These are phyloP conservation scores for Rubroboletus satanas DNA, from an alignment of 768 basidiomycete species.

Conservation along the genomic window DNA sequence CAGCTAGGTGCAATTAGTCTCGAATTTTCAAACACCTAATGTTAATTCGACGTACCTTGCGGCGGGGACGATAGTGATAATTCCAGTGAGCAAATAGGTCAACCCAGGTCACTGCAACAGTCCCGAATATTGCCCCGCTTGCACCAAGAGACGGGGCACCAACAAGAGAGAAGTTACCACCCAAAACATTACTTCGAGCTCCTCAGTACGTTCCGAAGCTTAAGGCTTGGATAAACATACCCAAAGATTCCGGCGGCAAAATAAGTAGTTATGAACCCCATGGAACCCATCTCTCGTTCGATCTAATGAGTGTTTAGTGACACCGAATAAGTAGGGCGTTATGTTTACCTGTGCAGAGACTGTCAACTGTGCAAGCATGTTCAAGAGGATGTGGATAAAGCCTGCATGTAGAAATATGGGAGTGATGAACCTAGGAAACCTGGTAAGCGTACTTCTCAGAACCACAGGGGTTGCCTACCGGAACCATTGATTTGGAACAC, in stretches of 20 bases:
- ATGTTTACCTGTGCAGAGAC: slow-evolving; percentile 67
- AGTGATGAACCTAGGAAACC: slow-evolving; percentile 63
- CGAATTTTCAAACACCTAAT: background rate
- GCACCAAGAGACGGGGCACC: slow-evolving; percentile 90
- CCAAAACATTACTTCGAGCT: slow-evolving; percentile 66
- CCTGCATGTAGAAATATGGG: slow-evolving; percentile 94
- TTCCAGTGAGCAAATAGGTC: slow-evolving; percentile 92
- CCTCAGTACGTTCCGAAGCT: slow-evolving; percentile 1
- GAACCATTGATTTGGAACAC: slow-evolving; percentile 54
- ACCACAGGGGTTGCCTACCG: slow-evolving; percentile 36
- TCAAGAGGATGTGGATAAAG: slow-evolving; percentile 86
- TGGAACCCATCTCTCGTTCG: slow-evolving; percentile 88
- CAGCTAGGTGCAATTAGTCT: slow-evolving; percentile 45
- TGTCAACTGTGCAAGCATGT: slow-evolving; percentile 83
- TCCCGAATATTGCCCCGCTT: slow-evolving; percentile 89
- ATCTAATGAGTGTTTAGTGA: slow-evolving; percentile 45
- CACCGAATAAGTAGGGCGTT: background rate
- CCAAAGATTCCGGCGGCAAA: slow-evolving; percentile 92
- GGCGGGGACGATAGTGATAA: slow-evolving; percentile 76
- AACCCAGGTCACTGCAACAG: slow-evolving; percentile 80
- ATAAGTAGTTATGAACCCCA: slow-evolving; percentile 81
- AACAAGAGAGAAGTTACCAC: slow-evolving; percentile 89
- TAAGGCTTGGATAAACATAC: slow-evolving; percentile 32
- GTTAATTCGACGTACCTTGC: slow-evolving; percentile 49
- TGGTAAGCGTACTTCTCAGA: slow-evolving; percentile 43